Base-by-base conservation (phyloP, 1,139 yeast genomes). In the Diutina siamensis region DNA sequence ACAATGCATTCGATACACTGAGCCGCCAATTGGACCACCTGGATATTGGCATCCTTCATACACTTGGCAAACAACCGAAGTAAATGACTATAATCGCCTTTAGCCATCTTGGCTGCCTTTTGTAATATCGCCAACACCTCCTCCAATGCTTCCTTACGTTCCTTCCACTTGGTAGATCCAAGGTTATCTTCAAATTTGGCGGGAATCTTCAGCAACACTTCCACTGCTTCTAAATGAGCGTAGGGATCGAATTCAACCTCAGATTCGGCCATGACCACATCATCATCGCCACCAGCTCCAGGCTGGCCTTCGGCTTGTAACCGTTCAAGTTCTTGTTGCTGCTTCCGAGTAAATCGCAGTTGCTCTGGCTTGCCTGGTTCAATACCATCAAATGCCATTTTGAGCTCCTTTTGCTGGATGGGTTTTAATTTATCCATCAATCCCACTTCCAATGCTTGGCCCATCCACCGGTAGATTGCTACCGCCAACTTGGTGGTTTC, bases 1-100 rank as follows among this genome's bases (percentile, higher is more conserved):
- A 87, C 85, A 35, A 92, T 60, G 41, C 65, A 64, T 48, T 74
- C 78, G 19, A 83, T 66, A 48, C 86, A 77, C 48, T 78, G 77
- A 1, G 95, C 84, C 0, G 97, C 89, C 35, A 83, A 58, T 27
- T 83, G 82, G 0, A 87, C 96, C 13, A 86, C 95, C 60, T 83
- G 92, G 47, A 89, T 73, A 59, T 94, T 94, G 2, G 94, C 95
- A 64, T 92, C 99, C 56, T 80, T 84, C 63, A 89, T 71, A 51
- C 89, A 77, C 52, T 79, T 83, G n/a, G 83, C 77, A 53, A 87
- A 70, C 1, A 72, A 60, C 48, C 80, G 67, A 19, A 82, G 64
- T 13, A 89, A 60, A 2, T 74, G 80, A 4, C 74, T 55, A 58
- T 82, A 88, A 57, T 89, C 95, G 46, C 59, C 72, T 18, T 49